Conservation (phyloP, 2,329 filamentous ascomycete species). For the Rutstroemia sp. region DNA sequence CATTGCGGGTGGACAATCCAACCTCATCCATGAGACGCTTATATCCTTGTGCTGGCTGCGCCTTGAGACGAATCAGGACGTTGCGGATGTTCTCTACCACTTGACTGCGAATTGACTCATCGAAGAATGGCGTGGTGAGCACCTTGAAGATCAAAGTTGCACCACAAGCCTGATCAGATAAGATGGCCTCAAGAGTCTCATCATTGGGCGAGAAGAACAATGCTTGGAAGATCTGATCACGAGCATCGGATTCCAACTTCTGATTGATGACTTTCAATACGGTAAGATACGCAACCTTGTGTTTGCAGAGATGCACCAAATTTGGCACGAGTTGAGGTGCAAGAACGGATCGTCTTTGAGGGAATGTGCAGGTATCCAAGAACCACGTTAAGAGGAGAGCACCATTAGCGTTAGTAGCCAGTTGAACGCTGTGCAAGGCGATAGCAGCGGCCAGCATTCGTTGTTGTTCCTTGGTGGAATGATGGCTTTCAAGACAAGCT, state of each 20-base stretch:
- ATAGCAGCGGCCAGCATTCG: conserved; percentile 90
- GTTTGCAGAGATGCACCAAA: conserved; percentile 90
- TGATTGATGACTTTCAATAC: conserved; percentile 98
- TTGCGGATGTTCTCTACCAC: conserved; percentile 89
- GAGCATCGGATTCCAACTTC: conserved; percentile 84
- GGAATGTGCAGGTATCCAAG: conserved; percentile 95
- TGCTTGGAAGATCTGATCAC: conserved; percentile 82
- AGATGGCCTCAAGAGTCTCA: conserved; percentile 78
- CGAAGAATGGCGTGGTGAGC: conserved; percentile 92
- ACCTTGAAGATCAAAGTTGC: conserved; percentile 98
- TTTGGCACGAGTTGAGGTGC: conserved; percentile 89
- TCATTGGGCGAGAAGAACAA: conserved; percentile 89
- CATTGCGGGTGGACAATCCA: conserved; percentile 65
- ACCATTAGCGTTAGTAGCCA: conserved; percentile 93
- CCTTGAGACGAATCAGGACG: conserved; percentile 83
- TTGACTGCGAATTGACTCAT: conserved; percentile 79
- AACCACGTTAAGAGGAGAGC: conserved; percentile 95
- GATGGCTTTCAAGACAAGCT: conserved; percentile 92
- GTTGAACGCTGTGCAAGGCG: conserved; percentile 90
- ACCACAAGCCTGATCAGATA: conserved; percentile 85
- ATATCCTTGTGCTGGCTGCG: conserved; percentile 90
- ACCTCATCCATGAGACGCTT: conserved; percentile 99
- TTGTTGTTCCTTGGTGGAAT: conserved; percentile 91
- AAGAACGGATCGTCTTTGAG: conserved; percentile 80
- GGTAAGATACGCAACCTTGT: conserved; percentile 96